phyloP scores from a whole-genome alignment of 805 yeast genomes.

The Blastobotrys muscicola region DNA sequence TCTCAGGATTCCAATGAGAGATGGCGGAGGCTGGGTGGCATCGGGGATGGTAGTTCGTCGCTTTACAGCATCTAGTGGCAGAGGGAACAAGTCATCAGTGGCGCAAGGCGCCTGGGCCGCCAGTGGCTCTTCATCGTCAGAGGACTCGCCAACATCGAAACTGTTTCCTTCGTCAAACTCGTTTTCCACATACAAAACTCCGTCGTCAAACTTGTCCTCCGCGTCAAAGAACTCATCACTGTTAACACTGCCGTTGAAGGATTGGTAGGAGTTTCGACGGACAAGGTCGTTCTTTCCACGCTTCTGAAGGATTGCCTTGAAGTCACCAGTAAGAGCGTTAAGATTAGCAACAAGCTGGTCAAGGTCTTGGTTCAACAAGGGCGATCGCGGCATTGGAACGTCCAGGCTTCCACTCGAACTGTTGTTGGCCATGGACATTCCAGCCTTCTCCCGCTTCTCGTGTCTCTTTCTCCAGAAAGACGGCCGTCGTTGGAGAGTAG shows the following conservation, averaged over 20 bases:
- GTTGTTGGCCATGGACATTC: no score
- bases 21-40: constrained; percentile 68
- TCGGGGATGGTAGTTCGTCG: constrained; percentile 49
- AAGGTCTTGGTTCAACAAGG: no score
- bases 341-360: no score
- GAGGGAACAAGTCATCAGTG: constrained; percentile 46
- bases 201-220: constrained; percentile 19
- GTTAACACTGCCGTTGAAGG: no score
- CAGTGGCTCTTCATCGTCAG: background rate
- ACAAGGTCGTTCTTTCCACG: no score
- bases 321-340: no score
- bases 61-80: constrained; percentile 40
- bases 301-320: no score
- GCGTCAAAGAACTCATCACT: constrained; percentile 5
- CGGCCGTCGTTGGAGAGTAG: constrained; percentile 9
- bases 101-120: background rate
- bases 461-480: constrained; percentile 12
- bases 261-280: no score
- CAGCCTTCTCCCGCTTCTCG: no score
- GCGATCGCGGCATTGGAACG: no score
- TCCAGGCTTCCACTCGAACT: no score
- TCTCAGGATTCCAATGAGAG: constrained; percentile 65
- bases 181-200: constrained; percentile 14
- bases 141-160: constrained; percentile 7
- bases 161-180: constrained; percentile 13